These are phyloP conservation scores for Didymellaceae sp. DNA, from an alignment of 2,329 filamentous ascomycete genomes.

Conservation along the genomic window DNA sequence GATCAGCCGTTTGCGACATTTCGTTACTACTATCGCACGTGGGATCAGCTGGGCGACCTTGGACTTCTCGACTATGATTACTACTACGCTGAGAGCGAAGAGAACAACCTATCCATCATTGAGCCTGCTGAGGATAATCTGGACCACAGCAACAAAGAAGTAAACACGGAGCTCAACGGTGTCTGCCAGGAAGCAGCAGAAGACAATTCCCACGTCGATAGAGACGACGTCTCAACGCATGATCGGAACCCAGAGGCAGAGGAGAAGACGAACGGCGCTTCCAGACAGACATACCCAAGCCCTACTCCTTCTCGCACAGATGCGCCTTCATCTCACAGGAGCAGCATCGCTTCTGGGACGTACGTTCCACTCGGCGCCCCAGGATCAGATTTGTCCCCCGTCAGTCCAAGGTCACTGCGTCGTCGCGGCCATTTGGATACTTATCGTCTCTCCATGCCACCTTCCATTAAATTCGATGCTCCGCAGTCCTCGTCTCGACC, in stretches of 20 bases:
- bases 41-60: slow-evolving; percentile 35
- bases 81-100: slow-evolving; percentile 20
- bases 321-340: background rate
- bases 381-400: background rate
- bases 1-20: slow-evolving; percentile 58
- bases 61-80: slow-evolving; percentile 27
- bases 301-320: background rate
- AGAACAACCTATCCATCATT: slow-evolving; percentile 34
- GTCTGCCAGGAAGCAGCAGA: background rate
- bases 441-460: slow-evolving; percentile 35
- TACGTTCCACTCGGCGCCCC: slow-evolving; percentile 27
- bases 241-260: background rate
- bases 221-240: background rate
- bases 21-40: slow-evolving; percentile 48
- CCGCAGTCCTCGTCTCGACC: slow-evolving; percentile 15
- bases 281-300: background rate
- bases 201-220: background rate
- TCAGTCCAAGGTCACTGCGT: slow-evolving; percentile 13
- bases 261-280: background rate
- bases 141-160: background rate
- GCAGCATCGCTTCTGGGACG: slow-evolving; percentile 5
- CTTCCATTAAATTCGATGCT: slow-evolving; percentile 28
- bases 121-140: slow-evolving; percentile 25
- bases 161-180: background rate
- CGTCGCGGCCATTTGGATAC: slow-evolving; percentile 8